Evolutionary conservation across 352 stramenopile species (phyloP).

Genomic region (Peronosclerospora sorghi): DNA sequence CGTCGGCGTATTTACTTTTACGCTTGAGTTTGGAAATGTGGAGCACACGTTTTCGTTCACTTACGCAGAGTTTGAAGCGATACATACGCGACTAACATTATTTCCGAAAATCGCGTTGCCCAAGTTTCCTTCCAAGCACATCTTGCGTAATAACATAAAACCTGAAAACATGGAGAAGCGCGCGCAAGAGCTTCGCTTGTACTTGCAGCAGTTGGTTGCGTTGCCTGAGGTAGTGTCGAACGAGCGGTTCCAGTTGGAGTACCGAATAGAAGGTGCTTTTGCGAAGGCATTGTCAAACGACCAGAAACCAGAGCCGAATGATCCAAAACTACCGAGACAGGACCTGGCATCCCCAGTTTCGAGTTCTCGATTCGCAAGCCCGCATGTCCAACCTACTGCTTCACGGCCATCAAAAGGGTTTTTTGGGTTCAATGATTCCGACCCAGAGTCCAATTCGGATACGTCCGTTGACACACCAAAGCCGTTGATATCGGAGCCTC

Average conservation of each 20-base stretch:
- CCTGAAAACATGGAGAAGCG: constrained; percentile 80
- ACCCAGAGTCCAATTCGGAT: constrained; percentile 43
- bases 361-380: constrained; percentile 11
- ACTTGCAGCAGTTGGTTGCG: constrained; percentile 54
- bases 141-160: constrained; percentile 66
- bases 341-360: constrained; percentile 3
- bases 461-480: constrained; percentile 23
- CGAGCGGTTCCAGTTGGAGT: constrained; percentile 58
- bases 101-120: constrained; percentile 25
- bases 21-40: constrained; percentile 29
- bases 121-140: constrained; percentile 75
- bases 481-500: constrained; percentile 5
- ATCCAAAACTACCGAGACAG: constrained; percentile 9
- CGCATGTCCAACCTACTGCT: constrained; percentile 8
- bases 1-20: constrained; percentile 58
- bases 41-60: constrained; percentile 50
- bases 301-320: constrained; percentile 5
- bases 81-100: constrained; percentile 41
- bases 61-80: constrained; percentile 65
- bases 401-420: constrained; percentile 26
- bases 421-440: constrained; percentile 45
- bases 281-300: constrained; percentile 17
- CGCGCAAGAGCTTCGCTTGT: constrained; percentile 64
- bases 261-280: constrained; percentile 39
- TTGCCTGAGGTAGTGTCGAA: constrained; percentile 39